Evolutionary conservation across 129 eudicot species (phyloP).

Genomic region (Silybum marianum): DNA sequence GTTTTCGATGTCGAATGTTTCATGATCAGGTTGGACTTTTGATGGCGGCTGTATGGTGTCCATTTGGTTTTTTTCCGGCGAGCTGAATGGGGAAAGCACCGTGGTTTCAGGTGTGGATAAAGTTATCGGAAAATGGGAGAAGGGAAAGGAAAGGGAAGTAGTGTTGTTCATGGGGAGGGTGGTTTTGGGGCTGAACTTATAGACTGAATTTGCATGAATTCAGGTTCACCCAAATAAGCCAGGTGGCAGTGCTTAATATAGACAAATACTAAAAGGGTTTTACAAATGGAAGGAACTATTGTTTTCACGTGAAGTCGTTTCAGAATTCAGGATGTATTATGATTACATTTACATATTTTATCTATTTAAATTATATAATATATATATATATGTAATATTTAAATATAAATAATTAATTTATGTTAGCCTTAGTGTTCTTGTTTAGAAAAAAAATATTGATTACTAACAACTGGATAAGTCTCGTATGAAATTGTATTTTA

Average conservation of each 20-base stretch:
- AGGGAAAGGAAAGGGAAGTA: neutral
- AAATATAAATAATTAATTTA: too few species aligned
- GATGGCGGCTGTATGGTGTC: neutral
- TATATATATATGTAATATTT: too few species aligned
- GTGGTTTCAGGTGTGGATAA: neutral
- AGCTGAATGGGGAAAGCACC: neutral
- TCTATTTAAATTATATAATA: too few species aligned
- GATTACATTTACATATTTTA: neutral
- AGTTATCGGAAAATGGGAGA: neutral
- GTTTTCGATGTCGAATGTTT: neutral
- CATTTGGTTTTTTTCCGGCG: conserved; percentile 14
- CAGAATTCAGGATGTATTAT: neutral
- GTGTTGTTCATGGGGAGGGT: neutral
- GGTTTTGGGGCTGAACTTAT: conserved; percentile 13
- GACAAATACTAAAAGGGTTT: conserved; percentile 7
- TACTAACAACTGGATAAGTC: too few species aligned
- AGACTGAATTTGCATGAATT: conserved; percentile 22
- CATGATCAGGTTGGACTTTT: conserved; percentile 5
- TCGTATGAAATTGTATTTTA: too few species aligned
- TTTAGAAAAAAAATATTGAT: too few species aligned
- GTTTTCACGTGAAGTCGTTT: conserved; percentile 5
- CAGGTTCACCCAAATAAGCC: neutral
- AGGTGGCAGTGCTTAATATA: conserved; percentile 8
- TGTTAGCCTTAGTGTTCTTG: too few species aligned
- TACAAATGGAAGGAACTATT: conserved; percentile 15